phyloP scores from a whole-genome alignment of 2,329 filamentous ascomycete species.

The Ascocoryne sarcoides region DNA sequence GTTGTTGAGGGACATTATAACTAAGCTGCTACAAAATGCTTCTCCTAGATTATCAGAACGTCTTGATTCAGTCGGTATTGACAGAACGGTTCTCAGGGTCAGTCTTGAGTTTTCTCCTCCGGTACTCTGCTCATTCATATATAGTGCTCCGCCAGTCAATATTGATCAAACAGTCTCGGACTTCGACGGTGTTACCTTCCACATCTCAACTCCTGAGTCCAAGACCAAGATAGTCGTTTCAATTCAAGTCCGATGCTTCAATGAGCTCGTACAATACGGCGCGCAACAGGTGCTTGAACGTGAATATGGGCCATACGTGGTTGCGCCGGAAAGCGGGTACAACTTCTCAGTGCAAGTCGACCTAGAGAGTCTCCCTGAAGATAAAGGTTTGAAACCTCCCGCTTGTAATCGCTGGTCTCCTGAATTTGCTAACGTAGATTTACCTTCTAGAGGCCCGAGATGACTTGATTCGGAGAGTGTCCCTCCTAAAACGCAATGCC shows the following conservation, averaged over 20 bases:
- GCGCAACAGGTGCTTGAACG: conserved; percentile 84
- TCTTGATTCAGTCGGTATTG: conserved; percentile 91
- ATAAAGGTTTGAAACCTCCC: conserved; percentile 48
- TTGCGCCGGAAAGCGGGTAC: conserved; percentile 79
- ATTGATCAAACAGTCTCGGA: conserved; percentile 99
- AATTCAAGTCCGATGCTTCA: conserved; percentile 89
- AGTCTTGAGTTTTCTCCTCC: conserved; percentile 2
- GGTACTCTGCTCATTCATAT: conserved; percentile 20
- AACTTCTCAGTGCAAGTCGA: conserved; percentile 93
- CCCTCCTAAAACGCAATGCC: conserved; percentile 91
- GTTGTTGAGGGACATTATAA: background rate
- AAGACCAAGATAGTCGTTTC: conserved; percentile 95
- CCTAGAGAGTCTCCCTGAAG: conserved; percentile 73
- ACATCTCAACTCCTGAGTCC: conserved; percentile 89
- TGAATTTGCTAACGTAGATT: conserved; percentile 2
- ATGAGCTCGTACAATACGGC: conserved; percentile 86
- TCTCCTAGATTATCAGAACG: conserved; percentile 98
- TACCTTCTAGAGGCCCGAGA: conserved; percentile 59
- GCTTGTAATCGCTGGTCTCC: background rate
- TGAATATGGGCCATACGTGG: conserved; percentile 90
- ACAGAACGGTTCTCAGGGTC: conserved; percentile 69
- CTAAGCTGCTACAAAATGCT: conserved; percentile 51
- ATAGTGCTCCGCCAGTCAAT: conserved; percentile 70
- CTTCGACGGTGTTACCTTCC: conserved; percentile 97
- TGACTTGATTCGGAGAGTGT: conserved; percentile 77